These are phyloP conservation scores for Kwoniella europaea DNA, from an alignment of 768 basidiomycete genomes.

Conservation along the genomic window DNA sequence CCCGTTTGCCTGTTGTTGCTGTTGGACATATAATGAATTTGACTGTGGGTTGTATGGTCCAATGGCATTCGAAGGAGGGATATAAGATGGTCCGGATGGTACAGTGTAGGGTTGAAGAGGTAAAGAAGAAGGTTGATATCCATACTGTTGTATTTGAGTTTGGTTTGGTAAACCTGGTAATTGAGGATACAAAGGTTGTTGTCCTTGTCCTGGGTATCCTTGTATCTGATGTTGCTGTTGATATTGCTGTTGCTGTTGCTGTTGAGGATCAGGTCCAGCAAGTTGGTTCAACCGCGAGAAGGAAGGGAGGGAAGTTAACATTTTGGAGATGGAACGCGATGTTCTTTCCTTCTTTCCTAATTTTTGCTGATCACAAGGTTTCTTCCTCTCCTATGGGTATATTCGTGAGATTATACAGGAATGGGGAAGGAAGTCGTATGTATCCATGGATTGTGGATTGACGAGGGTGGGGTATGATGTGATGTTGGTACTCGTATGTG, in stretches of 20 bases:
- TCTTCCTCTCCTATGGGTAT: no score
- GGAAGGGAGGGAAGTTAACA: slow-evolving; percentile 30
- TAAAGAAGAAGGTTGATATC: slow-evolving; percentile 1
- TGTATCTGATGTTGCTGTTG: slow-evolving; percentile 16
- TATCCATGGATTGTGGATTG: no score
- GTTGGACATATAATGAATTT: slow-evolving; percentile 4
- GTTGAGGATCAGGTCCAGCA: slow-evolving; percentile 16
- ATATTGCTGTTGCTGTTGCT: slow-evolving; percentile 3
- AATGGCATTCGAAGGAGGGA: neutral
- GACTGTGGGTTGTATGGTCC: slow-evolving; percentile 10
- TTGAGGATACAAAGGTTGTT: slow-evolving; percentile 20
- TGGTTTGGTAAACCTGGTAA: slow-evolving; percentile 11
- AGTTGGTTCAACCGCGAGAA: slow-evolving; percentile 21
- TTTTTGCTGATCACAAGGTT: no score
- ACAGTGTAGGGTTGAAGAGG: neutral
- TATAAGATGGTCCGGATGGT: slow-evolving; percentile 8
- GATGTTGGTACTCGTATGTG: no score
- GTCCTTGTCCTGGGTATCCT: slow-evolving; percentile 3
- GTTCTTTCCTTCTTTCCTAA: no score
- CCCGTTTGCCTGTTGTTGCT: slow-evolving; percentile 5
- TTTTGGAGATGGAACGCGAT: neutral
- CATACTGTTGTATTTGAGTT: neutral
- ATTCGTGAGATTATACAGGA: no score
- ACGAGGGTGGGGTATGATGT: no score
- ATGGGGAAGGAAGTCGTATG: no score